Evolutionary conservation across 495 filamentous ascomycete species (phyloP).

Genomic region (Penicillium egyptiacum): DNA sequence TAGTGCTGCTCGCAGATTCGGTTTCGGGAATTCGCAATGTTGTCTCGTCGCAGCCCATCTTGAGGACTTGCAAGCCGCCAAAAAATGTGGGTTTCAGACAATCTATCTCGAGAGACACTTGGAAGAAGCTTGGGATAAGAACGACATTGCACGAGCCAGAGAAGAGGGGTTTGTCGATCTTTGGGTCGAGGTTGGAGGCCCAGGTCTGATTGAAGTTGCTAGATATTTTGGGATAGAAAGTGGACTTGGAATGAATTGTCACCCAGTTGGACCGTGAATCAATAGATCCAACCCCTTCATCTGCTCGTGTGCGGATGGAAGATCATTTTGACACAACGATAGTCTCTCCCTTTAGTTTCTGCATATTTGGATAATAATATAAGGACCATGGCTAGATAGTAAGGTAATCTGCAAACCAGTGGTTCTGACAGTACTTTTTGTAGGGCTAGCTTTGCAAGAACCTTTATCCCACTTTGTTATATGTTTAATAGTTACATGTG

Average conservation of each 20-base stretch:
- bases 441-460: no score
- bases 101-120: constrained; percentile 64
- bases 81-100: constrained; percentile 57
- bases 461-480: no score
- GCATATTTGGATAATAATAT: no score
- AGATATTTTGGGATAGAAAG: constrained; percentile 19
- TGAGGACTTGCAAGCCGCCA: constrained; percentile 60
- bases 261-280: background rate
- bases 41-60: constrained; percentile 73
- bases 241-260: background rate
- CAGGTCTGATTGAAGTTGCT: constrained; percentile 23
- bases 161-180: constrained; percentile 23
- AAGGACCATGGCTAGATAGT: no score
- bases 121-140: constrained; percentile 58
- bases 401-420: no score
- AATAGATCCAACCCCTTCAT: background rate
- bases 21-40: constrained; percentile 53
- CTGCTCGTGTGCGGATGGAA: background rate
- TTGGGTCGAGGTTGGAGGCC: constrained; percentile 19
- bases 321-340: no score
- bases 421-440: no score
- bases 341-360: no score
- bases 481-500: no score
- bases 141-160: constrained; percentile 16
- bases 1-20: constrained; percentile 57